Base-by-base conservation (phyloP, 1,139 yeast species). In the Groenewaldozyma sp. region DNA sequence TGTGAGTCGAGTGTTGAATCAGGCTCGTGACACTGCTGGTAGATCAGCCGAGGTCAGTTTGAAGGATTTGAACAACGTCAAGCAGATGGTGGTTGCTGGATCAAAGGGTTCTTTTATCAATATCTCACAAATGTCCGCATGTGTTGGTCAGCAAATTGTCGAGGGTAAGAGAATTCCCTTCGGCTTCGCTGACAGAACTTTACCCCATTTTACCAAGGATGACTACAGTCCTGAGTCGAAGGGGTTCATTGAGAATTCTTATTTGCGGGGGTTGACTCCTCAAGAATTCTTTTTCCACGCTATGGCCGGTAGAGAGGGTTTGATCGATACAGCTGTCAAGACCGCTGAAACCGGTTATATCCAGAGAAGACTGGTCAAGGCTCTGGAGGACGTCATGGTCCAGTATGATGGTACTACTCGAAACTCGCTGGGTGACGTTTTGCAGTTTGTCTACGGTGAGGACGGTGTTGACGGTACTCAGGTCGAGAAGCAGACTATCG, bases 261-360 rank as follows among this genome's bases (percentile, higher is more conserved):
- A 91, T 57, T 73, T 91, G 58, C 79, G 98, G 71, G 99, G 99
- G 32, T 73, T 93, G 57, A 91, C 98, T 13, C 99, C 99, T 29
- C 98, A 91, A 65, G 98, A 93, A 63, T 93, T 93, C 64, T 93
- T 93, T 61, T 91, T 91, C 82, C 99, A 93, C 63, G 98, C 98
- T 41, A 93, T 93, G 98, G 98, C 98, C 55, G 99, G 99, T 74
- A 86, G 99, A 74, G 99, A 91, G 70, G 99, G 99, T 76, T 76
- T 91, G 62, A 91, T 91, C 63, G 99, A 91, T 76, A 91, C 99
- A 44, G 97, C 97, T 13, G 97, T 88, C 37, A 88, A 88, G 64
- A 91, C 98, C 31, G 98, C 99, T 2, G 98, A 91, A 67, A 91
- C 99, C 26, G 99, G 99, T 67, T 91, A 91, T 65, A 93, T 91